Evolutionary conservation across 306 rosid genomes (phyloP).

Genomic region (Cucumis cinereus): DNA sequence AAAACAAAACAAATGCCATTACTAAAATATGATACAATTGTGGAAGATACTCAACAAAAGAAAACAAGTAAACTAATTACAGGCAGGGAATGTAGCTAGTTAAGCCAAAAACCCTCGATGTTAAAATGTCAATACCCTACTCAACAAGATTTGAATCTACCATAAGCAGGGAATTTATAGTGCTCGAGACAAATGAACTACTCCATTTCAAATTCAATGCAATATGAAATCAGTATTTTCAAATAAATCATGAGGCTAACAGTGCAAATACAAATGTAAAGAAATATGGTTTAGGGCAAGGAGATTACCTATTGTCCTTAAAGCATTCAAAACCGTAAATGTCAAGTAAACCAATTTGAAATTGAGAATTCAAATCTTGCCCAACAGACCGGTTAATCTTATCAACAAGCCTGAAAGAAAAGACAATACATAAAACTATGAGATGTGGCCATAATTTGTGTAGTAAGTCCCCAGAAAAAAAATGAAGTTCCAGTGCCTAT

Average conservation of each 20-base stretch:
- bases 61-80: not conserved
- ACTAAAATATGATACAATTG: not conserved
- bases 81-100: not conserved
- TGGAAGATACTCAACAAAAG: not conserved
- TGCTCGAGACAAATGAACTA: not conserved
- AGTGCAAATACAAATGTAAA: not conserved
- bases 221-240: not conserved
- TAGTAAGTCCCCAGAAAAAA: not conserved
- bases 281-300: not conserved
- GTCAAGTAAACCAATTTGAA: conserved; percentile 89
- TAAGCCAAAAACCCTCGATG: not conserved
- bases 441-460: not conserved
- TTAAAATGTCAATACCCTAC: not conserved
- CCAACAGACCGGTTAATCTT: conserved; percentile 88
- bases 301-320: conserved; percentile 74
- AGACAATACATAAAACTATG: conserved; percentile 4
- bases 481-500: conserved; percentile 10
- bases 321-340: conserved; percentile 98
- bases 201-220: not conserved
- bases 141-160: not conserved
- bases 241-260: not conserved
- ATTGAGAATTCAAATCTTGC: conserved; percentile 65
- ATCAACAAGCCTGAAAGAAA: conserved; percentile 80
- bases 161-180: not conserved
- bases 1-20: not conserved